These are phyloP conservation scores for Talaromyces marneffei DNA, from an alignment of 2,329 filamentous ascomycete species.

Conservation along the genomic window DNA sequence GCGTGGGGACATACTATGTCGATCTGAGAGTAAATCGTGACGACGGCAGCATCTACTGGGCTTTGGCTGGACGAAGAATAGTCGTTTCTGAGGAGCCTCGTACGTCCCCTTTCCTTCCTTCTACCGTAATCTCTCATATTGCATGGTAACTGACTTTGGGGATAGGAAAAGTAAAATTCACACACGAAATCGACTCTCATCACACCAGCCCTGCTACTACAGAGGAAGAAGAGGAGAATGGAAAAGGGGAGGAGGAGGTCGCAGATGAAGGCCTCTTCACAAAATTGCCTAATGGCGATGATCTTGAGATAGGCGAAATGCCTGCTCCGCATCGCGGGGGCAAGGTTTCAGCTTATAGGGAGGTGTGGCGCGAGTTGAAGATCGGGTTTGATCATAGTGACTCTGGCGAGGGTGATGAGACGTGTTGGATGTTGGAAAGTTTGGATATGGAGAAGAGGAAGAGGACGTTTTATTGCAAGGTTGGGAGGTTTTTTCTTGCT, in stretches of 20 bases:
- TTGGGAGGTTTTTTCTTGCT: neutral
- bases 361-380: slow-evolving; percentile 54
- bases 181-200: neutral
- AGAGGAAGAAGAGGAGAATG: neutral
- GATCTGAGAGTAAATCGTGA: neutral
- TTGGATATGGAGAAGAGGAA: neutral
- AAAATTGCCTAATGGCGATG: slow-evolving; percentile 36
- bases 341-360: slow-evolving; percentile 52
- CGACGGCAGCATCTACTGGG: neutral
- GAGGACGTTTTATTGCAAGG: neutral
- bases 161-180: neutral
- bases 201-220: neutral
- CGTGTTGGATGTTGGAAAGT: neutral
- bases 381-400: neutral
- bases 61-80: neutral
- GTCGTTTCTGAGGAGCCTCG: neutral
- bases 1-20: slow-evolving; percentile 6
- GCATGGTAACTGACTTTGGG: neutral
- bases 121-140: too few relatives aligned
- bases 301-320: slow-evolving; percentile 37
- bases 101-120: neutral
- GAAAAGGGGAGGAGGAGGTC: neutral
- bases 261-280: slow-evolving; percentile 28
- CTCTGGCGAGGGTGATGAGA: neutral
- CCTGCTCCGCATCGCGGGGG: slow-evolving; percentile 23